phyloP scores from a whole-genome alignment of 2,329 filamentous ascomycete species.

The Stagonosporopsis cucurbitacearum region DNA sequence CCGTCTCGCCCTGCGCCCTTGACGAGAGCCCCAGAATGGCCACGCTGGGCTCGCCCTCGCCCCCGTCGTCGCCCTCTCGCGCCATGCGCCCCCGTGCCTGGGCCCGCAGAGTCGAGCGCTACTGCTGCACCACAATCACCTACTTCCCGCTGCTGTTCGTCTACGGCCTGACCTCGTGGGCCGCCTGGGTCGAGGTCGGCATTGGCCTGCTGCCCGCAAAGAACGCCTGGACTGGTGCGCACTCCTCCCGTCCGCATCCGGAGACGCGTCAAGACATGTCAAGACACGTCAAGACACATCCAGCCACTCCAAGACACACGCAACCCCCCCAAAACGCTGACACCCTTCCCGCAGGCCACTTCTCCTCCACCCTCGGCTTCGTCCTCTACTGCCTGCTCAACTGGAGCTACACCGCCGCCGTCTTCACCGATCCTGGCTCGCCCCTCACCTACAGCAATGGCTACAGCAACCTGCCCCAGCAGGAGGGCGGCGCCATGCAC shows the following conservation, averaged over 20 bases:
- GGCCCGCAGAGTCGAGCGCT: slow-evolving; percentile 77
- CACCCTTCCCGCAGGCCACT: slow-evolving; percentile 35
- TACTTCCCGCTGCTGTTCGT: slow-evolving; percentile 92
- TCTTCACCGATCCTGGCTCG: slow-evolving; percentile 88
- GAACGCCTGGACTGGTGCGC: slow-evolving; percentile 47
- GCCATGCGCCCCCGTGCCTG: slow-evolving; percentile 55
- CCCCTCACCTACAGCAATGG: slow-evolving; percentile 60
- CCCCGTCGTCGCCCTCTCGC: slow-evolving; percentile 48
- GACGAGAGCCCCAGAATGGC: slow-evolving; percentile 39
- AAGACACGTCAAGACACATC: too few relatives aligned
- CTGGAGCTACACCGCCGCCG: slow-evolving; percentile 88
- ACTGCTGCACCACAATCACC: slow-evolving; percentile 77
- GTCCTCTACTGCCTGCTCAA: slow-evolving; percentile 80
- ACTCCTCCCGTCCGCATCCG: slow-evolving; percentile 4
- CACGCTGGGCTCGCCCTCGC: slow-evolving; percentile 49
- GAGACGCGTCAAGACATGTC: too few relatives aligned
- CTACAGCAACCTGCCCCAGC: slow-evolving; percentile 83
- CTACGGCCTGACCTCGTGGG: slow-evolving; percentile 91
- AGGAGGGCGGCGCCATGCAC: slow-evolving; percentile 60
- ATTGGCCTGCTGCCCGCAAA: slow-evolving; percentile 62
- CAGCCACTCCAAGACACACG: too few relatives aligned
- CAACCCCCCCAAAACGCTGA: slow-evolving; percentile 10
- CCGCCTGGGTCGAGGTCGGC: slow-evolving; percentile 81
- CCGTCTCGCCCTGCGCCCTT: slow-evolving; percentile 24
- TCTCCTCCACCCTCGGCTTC: slow-evolving; percentile 68